Percentiles rank a stretch among this genome's conserved stretches.
Conservation (phyloP, 176 grass and related monocot genomes). For the Cenchrus purpureus region DNA sequence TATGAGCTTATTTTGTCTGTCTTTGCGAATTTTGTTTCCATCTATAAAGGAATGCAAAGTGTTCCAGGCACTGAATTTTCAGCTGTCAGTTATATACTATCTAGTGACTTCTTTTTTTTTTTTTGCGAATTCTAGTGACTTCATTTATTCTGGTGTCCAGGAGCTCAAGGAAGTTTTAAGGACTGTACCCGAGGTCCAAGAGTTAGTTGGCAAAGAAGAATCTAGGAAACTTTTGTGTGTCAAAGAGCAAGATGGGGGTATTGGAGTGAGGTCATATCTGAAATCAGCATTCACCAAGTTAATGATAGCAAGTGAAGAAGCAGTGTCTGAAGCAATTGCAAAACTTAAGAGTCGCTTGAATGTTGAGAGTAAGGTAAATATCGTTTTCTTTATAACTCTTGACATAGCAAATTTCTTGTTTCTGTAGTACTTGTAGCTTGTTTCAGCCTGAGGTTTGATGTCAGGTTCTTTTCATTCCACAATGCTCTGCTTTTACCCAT, state of each 20-base stretch:
- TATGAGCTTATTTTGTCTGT: neutral
- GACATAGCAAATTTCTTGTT: neutral
- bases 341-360: conserved; percentile 68
- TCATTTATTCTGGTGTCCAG: conserved; percentile 48
- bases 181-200: conserved; percentile 75
- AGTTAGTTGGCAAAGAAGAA: conserved; percentile 64
- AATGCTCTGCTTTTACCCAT: neutral
- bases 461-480: neutral
- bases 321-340: conserved; percentile 59
- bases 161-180: conserved; percentile 82
- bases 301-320: conserved; percentile 68
- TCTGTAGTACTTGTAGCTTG: conserved; percentile 9
- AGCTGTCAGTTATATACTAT: neutral
- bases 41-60: neutral
- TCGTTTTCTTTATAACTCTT: neutral
- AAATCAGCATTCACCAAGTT: conserved; percentile 80
- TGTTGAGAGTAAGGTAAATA: conserved; percentile 71
- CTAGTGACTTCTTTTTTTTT: conserved; percentile 15
- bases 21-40: neutral
- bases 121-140: neutral
- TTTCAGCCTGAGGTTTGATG: neutral
- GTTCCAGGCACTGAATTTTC: neutral
- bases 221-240: conserved; percentile 48
- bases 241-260: conserved; percentile 54
- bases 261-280: conserved; percentile 54